These are phyloP conservation scores for Grifola frondosa DNA, from an alignment of 1,284 basidiomycete species.

Conservation along the genomic window DNA sequence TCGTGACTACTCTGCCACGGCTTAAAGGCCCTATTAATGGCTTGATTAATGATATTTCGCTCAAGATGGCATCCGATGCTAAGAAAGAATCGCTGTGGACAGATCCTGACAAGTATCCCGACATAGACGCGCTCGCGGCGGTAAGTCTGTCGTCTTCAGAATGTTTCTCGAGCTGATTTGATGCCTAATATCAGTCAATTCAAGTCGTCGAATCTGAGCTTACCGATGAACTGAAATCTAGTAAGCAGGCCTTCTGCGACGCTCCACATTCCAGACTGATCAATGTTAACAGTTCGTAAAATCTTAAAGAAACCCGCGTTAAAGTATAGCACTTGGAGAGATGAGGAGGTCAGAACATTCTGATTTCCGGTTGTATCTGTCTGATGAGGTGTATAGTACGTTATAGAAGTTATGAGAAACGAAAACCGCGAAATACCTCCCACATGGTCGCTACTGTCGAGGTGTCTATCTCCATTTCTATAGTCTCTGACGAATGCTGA, in stretches of 20 bases:
- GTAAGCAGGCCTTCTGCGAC: conserved; percentile 39
- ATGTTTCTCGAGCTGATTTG: conserved; percentile 8
- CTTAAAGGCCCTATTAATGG: conserved; percentile 56
- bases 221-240: conserved; percentile 69
- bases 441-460: conserved; percentile 79
- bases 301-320: conserved; percentile 72
- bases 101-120: conserved; percentile 70
- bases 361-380: neutral
- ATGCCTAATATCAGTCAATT: conserved; percentile 45
- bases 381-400: conserved; percentile 46
- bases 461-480: conserved; percentile 40
- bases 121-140: conserved; percentile 53
- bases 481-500: neutral
- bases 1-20: conserved; percentile 68
- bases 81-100: conserved; percentile 76
- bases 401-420: conserved; percentile 75
- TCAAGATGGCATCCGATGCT: conserved; percentile 69
- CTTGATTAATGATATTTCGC: conserved; percentile 60
- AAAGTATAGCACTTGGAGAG: conserved; percentile 68
- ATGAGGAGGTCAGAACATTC: conserved; percentile 60
- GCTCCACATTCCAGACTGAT: neutral
- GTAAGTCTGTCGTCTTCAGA: conserved; percentile 23
- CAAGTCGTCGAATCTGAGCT: conserved; percentile 72
- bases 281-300: conserved; percentile 59
- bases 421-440: conserved; percentile 74